These are phyloP conservation scores for Cerioporus squamosus DNA, from an alignment of 1,284 basidiomycete species.

Conservation along the genomic window DNA sequence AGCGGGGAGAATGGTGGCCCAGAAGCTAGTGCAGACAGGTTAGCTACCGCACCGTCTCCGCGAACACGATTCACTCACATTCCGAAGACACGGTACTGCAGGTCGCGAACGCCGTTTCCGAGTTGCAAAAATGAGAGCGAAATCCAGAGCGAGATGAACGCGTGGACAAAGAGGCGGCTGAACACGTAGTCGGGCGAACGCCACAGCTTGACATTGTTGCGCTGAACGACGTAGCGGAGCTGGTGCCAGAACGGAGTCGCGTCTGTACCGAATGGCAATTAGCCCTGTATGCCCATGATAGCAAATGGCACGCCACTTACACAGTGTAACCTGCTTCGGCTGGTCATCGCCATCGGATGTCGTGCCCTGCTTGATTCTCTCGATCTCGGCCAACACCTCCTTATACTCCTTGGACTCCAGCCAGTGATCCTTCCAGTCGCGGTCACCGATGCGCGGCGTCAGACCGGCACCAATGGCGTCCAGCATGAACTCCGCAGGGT, in stretches of 20 bases:
- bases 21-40: constrained; percentile 50
- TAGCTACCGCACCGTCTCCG: constrained; percentile 7
- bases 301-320: constrained; percentile 27
- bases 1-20: constrained; percentile 72
- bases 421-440: constrained; percentile 72
- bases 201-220: constrained; percentile 84
- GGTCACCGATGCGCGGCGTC: constrained; percentile 53
- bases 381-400: constrained; percentile 38
- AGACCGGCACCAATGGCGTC: constrained; percentile 45
- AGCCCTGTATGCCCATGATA: not conserved
- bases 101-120: constrained; percentile 64
- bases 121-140: constrained; percentile 87
- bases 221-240: constrained; percentile 70
- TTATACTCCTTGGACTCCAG: constrained; percentile 50
- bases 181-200: constrained; percentile 84
- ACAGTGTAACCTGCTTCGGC: constrained; percentile 30
- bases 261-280: constrained; percentile 42
- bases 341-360: constrained; percentile 25
- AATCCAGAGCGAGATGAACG: constrained; percentile 79
- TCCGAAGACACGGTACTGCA: constrained; percentile 87
- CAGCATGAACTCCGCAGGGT: constrained; percentile 43
- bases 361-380: constrained; percentile 38
- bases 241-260: constrained; percentile 84
- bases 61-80: constrained; percentile 49
- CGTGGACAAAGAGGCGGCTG: constrained; percentile 81